Base-by-base conservation (phyloP, 2,329 filamentous ascomycete species). In the Penicillium oxalicum region DNA sequence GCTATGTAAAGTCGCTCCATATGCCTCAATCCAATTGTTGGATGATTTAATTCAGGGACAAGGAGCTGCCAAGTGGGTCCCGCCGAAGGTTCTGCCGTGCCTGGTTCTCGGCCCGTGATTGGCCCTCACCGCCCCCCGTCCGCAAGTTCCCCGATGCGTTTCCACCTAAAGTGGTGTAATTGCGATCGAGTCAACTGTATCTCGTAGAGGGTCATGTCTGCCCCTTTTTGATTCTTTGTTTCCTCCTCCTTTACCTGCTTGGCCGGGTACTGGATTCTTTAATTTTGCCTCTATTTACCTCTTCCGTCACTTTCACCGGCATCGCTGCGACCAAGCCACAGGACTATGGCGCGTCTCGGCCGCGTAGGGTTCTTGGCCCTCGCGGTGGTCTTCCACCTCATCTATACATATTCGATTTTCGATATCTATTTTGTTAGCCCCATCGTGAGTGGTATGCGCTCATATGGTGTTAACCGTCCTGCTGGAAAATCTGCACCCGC, bases 341-440 rank as follows among this genome's bases (percentile, higher is more conserved):
- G 47, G 39, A 47, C 53, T 48, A 75, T 76, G 74, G 72, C 73
- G 55, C 78, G 80, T 62, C 70, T 83, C 51, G 75, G 80, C 58
- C 88, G 91, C 66, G 81, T 87, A 64, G 85, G 84, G 66, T 97
- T 98, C 68, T 73, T 97, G 69, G 84, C 86, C 66, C 81, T 95
- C 66, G 93, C 93, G 60, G 80, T 96, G 65, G 74, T 91, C 52
- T 98, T 98, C 68, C 94, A 98, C 71, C 70, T 97, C 46, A 81
- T 95, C 56, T 98, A 98, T 70, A 86, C 95, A 48, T 87, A 86
- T 66, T 95, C 90, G 51, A 97, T 97, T 63, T 98, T 98, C 73
- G 91, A 96, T 70, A 93, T 97, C 56, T 97, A 98, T 73, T 98
- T 98, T 66, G 90, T 96, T 65, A 96, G 90, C 67, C 93, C 93